Evolutionary conservation across 495 filamentous ascomycete species (phyloP).

Genomic region (Cryomyces minteri): DNA sequence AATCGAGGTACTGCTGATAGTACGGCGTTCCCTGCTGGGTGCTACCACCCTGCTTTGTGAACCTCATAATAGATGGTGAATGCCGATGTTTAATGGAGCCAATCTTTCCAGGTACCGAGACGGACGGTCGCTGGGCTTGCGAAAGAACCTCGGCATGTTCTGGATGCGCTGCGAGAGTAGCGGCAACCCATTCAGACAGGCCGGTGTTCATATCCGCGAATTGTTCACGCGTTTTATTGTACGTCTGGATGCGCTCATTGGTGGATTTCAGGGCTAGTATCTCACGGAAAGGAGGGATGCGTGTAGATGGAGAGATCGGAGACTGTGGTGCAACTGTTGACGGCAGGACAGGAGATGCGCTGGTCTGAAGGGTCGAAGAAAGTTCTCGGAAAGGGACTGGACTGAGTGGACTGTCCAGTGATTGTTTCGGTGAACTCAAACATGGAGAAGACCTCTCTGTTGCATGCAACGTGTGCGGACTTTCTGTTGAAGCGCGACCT

Average conservation of each 20-base stretch:
- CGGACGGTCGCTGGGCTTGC: not conserved
- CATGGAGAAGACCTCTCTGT: no score
- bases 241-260: conserved; percentile 47
- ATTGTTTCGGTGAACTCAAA: no score
- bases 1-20: conserved; percentile 29
- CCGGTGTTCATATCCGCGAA: conserved; percentile 58
- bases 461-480: no score
- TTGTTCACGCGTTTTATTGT: conserved; percentile 46
- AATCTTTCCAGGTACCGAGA: not conserved
- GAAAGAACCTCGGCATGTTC: conserved; percentile 27
- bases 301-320: not conserved
- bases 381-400: no score
- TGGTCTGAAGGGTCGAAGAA: no score
- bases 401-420: no score
- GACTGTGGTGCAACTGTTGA: not conserved
- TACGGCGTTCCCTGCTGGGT: conserved; percentile 27
- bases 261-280: conserved; percentile 44
- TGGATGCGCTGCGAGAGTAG: conserved; percentile 28
- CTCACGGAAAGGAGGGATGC: conserved; percentile 36
- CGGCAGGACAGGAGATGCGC: no score
- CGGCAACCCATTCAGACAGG: conserved; percentile 50
- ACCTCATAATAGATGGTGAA: conserved; percentile 17
- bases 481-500: no score
- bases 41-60: conserved; percentile 19
- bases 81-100: not conserved